A percentile compares a stretch with the other conserved stretches of the same genome.
phyloP scores from a whole-genome alignment of 139 green algal genomes.

The Diplosphaera chodatii region DNA sequence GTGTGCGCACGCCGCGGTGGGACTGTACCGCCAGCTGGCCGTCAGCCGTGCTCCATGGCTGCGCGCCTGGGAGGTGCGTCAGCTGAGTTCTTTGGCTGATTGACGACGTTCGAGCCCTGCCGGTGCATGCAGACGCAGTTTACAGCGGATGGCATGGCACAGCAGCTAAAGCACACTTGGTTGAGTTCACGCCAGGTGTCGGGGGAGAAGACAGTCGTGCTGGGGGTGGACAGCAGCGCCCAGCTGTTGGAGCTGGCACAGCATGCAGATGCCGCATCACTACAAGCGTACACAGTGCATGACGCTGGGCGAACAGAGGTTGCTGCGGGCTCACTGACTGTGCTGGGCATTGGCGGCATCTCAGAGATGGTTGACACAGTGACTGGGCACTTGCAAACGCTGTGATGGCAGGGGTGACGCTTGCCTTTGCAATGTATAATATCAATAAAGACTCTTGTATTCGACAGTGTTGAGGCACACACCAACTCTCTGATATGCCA shows the following conservation, averaged over 20 bases:
- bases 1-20: constrained; percentile 18
- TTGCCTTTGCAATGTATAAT: too few relatives aligned
- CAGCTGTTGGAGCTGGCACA: constrained; percentile 1
- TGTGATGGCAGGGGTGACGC: too few relatives aligned
- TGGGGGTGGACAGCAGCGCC: background rate
- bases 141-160: too few relatives aligned
- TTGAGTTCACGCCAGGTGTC: too few relatives aligned
- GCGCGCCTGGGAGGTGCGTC: constrained; percentile 17
- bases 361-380: constrained; percentile 13
- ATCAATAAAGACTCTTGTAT: too few relatives aligned
- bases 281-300: constrained; percentile 11
- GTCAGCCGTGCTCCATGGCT: constrained; percentile 9
- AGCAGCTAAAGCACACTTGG: too few relatives aligned
- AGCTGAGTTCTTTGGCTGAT: too few relatives aligned
- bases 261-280: background rate
- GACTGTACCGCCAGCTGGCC: constrained; percentile 5
- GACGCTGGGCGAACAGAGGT: constrained; percentile 18
- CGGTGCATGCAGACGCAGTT: too few relatives aligned
- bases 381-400: constrained; percentile 5
- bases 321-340: constrained; percentile 13
- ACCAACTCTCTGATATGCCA: too few relatives aligned
- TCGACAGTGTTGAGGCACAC: too few relatives aligned
- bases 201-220: constrained; percentile 23
- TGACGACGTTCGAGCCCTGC: too few relatives aligned
- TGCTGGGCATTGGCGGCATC: constrained; percentile 12